Conservation (phyloP, 768 basidiomycete genomes). For the Lanmaoa rubissima region DNA sequence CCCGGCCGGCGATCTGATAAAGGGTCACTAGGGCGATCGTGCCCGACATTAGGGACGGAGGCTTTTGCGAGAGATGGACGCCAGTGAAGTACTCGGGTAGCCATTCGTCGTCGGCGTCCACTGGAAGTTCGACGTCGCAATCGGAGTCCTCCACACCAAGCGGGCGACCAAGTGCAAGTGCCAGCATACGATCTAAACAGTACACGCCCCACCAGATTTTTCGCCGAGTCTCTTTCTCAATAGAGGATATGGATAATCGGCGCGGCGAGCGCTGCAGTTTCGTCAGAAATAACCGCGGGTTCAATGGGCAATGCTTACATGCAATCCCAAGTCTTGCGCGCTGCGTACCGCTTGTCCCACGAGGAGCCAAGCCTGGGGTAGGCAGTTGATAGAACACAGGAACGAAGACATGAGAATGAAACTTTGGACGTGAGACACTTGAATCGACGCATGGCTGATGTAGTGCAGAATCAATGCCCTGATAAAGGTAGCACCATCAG, state of each 20-base stretch:
- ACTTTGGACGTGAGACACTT: constrained; percentile 86
- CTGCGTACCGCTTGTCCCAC: constrained; percentile 88
- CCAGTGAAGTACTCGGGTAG: constrained; percentile 72
- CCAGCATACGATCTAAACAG: constrained; percentile 87
- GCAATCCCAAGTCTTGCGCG: constrained; percentile 89
- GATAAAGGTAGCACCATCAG: constrained; percentile 6
- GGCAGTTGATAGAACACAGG: constrained; percentile 88
- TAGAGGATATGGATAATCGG: constrained; percentile 61
- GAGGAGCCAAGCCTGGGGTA: constrained; percentile 92
- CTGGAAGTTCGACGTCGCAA: constrained; percentile 85
- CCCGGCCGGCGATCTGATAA: constrained; percentile 82
- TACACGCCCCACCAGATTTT: constrained; percentile 97
- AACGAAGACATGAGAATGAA: constrained; percentile 88
- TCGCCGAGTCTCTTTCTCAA: constrained; percentile 85
- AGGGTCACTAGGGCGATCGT: constrained; percentile 71
- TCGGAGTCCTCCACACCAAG: constrained; percentile 87
- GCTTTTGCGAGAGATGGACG: constrained; percentile 51
- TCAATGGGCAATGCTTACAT: constrained; percentile 54
- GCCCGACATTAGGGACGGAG: constrained; percentile 77
- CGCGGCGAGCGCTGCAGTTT: constrained; percentile 71
- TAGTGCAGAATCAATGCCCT: constrained; percentile 90
- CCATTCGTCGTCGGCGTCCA: constrained; percentile 79
- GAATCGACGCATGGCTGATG: constrained; percentile 84
- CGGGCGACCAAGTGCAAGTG: constrained; percentile 84
- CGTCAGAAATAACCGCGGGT: constrained; percentile 15